A percentile compares a stretch with the other conserved stretches of the same genome.
These are phyloP conservation scores for Phytophthora crassamura DNA, from an alignment of 352 stramenopile genomes.

Conservation along the genomic window DNA sequence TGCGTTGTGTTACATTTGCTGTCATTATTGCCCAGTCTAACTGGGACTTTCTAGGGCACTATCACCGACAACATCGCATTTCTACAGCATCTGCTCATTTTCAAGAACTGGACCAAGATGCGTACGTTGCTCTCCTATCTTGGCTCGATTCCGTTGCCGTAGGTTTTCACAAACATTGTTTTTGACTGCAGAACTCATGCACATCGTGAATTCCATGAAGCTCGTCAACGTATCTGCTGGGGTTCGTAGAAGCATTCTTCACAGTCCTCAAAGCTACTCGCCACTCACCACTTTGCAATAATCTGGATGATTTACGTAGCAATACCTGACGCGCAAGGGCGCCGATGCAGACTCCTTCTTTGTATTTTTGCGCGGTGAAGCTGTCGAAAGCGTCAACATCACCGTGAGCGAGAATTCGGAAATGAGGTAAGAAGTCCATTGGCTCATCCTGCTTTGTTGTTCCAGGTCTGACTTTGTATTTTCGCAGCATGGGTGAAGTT, in stretches of 20 bases:
- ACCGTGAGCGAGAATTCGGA: slow-evolving; percentile 66
- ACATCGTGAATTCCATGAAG: slow-evolving; percentile 88
- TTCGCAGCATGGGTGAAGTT: slow-evolving; percentile 56
- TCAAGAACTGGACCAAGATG: slow-evolving; percentile 87
- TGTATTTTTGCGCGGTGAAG: slow-evolving; percentile 75
- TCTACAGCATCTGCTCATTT: slow-evolving; percentile 80
- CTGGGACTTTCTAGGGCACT: slow-evolving; percentile 44
- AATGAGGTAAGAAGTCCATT: slow-evolving; percentile 42
- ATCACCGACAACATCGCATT: slow-evolving; percentile 89
- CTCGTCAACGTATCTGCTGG: slow-evolving; percentile 62
- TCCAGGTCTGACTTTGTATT: background rate
- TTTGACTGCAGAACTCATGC: slow-evolving; percentile 71
- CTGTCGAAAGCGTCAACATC: slow-evolving; percentile 72
- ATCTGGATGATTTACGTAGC: slow-evolving; percentile 35
- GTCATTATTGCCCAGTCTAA: background rate
- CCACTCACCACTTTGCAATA: background rate
- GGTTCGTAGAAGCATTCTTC: slow-evolving; percentile 29
- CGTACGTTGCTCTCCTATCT: slow-evolving; percentile 42
- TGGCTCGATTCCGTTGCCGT: background rate
- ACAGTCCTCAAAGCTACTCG: background rate
- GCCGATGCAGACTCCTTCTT: slow-evolving; percentile 82
- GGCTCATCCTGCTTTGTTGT: background rate
- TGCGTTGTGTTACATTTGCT: background rate
- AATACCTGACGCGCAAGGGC: slow-evolving; percentile 84
- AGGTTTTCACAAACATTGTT: background rate